These are phyloP conservation scores for Penicillium crustosum DNA, from an alignment of 2,329 filamentous ascomycete genomes.

Conservation along the genomic window DNA sequence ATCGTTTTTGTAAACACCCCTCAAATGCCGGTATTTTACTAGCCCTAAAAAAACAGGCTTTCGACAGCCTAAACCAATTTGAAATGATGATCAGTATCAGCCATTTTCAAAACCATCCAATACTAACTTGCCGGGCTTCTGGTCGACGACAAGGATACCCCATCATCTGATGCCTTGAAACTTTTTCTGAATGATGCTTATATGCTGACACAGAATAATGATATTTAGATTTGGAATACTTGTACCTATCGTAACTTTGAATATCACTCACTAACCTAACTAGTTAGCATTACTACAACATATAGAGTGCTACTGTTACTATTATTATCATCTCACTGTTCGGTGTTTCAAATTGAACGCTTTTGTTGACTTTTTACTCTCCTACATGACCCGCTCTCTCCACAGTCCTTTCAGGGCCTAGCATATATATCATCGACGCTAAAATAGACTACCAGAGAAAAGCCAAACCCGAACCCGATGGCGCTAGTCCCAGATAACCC, in stretches of 20 bases:
- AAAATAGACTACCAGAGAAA: background rate
- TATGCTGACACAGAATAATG: background rate
- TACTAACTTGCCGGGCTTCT: background rate
- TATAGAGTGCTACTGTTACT: background rate
- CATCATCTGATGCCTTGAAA: background rate
- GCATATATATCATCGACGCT: background rate
- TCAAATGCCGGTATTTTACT: background rate
- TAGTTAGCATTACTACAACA: no score
- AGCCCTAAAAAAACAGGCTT: slow-evolving; percentile 1
- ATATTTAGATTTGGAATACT: background rate
- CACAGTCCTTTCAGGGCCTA: background rate
- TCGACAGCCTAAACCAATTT: background rate
- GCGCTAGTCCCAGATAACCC: slow-evolving; percentile 10
- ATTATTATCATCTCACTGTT: background rate
- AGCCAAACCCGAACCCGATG: background rate
- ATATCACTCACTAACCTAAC: background rate
- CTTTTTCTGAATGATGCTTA: background rate
- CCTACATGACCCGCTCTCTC: background rate
- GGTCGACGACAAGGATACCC: background rate
- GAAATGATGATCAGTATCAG: slow-evolving; percentile 1
- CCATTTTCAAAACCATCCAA: background rate
- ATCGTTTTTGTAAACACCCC: background rate
- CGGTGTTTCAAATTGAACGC: background rate
- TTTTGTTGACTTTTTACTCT: background rate
- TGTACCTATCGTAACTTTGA: background rate